Evolutionary conservation across 768 basidiomycete species (phyloP), one percentile per base, ranked within the genome.

Genomic region (Mycena sanguinolenta): DNA sequence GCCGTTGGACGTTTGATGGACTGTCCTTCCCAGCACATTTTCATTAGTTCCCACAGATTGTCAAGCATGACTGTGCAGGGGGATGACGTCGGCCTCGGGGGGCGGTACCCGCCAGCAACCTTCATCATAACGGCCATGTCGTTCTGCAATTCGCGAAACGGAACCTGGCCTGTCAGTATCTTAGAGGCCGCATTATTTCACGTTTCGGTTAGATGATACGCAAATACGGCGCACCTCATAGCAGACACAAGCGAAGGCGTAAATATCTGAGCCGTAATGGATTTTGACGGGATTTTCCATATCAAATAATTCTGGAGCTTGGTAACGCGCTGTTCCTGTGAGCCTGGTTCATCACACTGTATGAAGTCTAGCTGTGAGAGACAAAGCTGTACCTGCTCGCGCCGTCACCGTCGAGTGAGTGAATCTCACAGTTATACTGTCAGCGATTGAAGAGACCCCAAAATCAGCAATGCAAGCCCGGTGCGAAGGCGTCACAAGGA

Each of bases 271-370:
- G n/a, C n/a, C 83, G 55, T 82, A 84, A 27, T 77, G 82, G 49
- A 82, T 76, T 0, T 84, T 80, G 66, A 85, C 85, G 60, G 86
- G 77, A 60, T 86, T 85, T 21, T 78, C 73, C 75, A 25, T 23
- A 12, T 62, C 63, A 14, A 42, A 42, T 42, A n/a, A n/a, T n/a
- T n/a, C n/a, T n/a, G n/a, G n/a, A n/a, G n/a, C n/a, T n/a, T n/a
- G n/a, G n/a, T n/a, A n/a, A n/a, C n/a, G n/a, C n/a, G n/a, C n/a
- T n/a, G n/a, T n/a, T n/a, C n/a, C n/a, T n/a, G 8, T 17, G 39
- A 42, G 17, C n/a, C 42, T n/a, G n/a, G 23, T 23, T 19, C 65
- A 72, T 25, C 64, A 42, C 2, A 10, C 61, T 55, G 75, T 75
- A 14, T 70, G 71, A 16, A 83, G 75, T 63, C 83, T 82, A 16